phyloP scores from a whole-genome alignment of 306 rosid species.

The Prosopis cineraria region DNA sequence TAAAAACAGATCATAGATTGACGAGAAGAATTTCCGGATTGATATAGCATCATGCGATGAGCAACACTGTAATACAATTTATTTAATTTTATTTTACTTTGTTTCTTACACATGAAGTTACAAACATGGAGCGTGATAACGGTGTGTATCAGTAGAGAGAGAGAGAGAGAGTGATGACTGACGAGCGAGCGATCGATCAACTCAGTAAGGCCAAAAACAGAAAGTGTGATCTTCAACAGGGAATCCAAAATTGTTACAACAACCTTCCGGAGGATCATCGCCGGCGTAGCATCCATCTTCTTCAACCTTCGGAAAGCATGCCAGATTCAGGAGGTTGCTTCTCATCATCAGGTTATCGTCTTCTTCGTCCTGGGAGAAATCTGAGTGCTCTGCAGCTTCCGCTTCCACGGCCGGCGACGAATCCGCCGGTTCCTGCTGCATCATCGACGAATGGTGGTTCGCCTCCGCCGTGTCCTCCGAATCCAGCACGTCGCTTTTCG shows the following conservation, averaged over 20 bases:
- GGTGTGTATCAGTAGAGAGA: not conserved
- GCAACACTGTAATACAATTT: too few species aligned
- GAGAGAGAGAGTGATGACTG: too few species aligned
- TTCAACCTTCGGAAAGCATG: constrained; percentile 50
- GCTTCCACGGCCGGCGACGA: constrained; percentile 62
- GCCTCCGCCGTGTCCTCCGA: constrained; percentile 62
- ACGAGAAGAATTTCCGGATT: too few species aligned
- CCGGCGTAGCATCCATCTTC: constrained; percentile 55
- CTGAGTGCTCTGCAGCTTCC: constrained; percentile 47
- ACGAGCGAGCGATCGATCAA: not conserved
- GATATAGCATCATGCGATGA: too few species aligned
- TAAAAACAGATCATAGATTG: too few species aligned
- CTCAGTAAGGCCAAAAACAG: constrained; percentile 55
- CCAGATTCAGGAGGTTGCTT: constrained; percentile 17
- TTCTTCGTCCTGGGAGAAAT: constrained; percentile 72
- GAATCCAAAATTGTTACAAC: constrained; percentile 50
- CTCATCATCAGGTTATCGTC: constrained; percentile 42
- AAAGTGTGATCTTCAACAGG: constrained; percentile 55
- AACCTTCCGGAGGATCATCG: constrained; percentile 50
- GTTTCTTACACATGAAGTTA: not conserved
- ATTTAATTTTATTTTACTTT: not conserved
- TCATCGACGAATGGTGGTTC: constrained; percentile 49
- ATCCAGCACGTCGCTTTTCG: constrained; percentile 67
- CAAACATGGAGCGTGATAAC: not conserved
- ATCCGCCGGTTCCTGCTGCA: constrained; percentile 63